Evolutionary conservation across 345 rosid genomes (phyloP), one percentile per base, ranked within the genome.

Genomic region (Balakata baccata): DNA sequence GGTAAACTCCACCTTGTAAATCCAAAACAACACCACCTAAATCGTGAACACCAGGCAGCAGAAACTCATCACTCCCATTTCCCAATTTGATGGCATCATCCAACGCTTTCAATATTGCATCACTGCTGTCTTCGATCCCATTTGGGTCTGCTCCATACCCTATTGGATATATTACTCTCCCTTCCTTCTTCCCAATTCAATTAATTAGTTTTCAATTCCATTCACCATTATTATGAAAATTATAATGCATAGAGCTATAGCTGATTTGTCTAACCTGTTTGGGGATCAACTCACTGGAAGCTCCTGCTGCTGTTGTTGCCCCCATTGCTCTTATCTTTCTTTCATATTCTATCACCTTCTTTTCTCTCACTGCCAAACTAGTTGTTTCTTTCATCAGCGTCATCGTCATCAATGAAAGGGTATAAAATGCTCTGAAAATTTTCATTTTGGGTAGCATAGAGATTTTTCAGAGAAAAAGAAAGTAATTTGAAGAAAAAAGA

Each of bases 91-190:
- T 17, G n/a, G 22, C 58, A 18, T n/a, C 58, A 5, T n/a, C 22
- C 58, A 53, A 53, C 18, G 82, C 58, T 17, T 20, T 53, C 23
- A 53, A 13, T 53, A 53, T 17, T 5, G 58, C 58, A 17, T 53
- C 58, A 8, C 58, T 53, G 58, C 58, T 53, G 10, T 53, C 58
- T 53, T 20, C 58, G 18, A 17, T 53, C 23, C 58, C 58, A 18
- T 20, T 53, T 16, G 58, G 58, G 23, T 53, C 58, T 17, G 58
- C 58, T 53, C 58, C 58, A 53, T 53, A 53, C 58, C 58, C 58
- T 3, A 53, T 53, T 53, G 58, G 58, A 8, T 53, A 53, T 2
- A 53, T 53, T 8, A 53, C 58, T 53, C 58, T 53, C 22, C 58
- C 58, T 17, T 53, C 58, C 58, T 53, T 13, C 54, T 9, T 9